phyloP scores from a whole-genome alignment of 495 filamentous ascomycete species.

The Aspergillus nanangensis region DNA sequence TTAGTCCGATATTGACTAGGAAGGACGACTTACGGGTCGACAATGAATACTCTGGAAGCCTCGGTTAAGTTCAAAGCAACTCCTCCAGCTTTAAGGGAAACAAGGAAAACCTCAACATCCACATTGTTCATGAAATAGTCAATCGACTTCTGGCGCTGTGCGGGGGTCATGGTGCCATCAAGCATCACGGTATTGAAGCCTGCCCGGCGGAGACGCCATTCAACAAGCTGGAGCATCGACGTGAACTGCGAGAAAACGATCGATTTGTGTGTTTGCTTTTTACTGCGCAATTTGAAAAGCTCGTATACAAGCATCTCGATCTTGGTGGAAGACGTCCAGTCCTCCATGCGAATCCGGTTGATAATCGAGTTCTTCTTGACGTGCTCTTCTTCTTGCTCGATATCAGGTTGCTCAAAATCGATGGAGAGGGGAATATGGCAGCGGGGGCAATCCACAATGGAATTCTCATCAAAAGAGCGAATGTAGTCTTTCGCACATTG shows the following conservation, averaged over 20 bases:
- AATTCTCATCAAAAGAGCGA: slow-evolving; percentile 57
- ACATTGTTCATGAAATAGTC: slow-evolving; percentile 91
- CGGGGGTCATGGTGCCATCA: slow-evolving; percentile 91
- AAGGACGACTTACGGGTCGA: slow-evolving; percentile 71
- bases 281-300: slow-evolving; percentile 78
- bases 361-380: slow-evolving; percentile 95
- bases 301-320: slow-evolving; percentile 95
- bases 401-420: slow-evolving; percentile 88
- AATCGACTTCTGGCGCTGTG: slow-evolving; percentile 87
- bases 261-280: slow-evolving; percentile 88
- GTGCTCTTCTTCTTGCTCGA: slow-evolving; percentile 76
- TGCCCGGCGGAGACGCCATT: slow-evolving; percentile 91
- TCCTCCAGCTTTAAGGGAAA: slow-evolving; percentile 91
- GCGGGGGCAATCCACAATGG: slow-evolving; percentile 74
- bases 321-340: slow-evolving; percentile 96
- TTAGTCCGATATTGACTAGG: neutral
- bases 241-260: slow-evolving; percentile 73
- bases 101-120: slow-evolving; percentile 89
- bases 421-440: slow-evolving; percentile 89
- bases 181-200: slow-evolving; percentile 98
- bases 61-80: slow-evolving; percentile 94
- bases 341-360: slow-evolving; percentile 94
- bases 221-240: slow-evolving; percentile 72
- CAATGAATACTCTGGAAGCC: slow-evolving; percentile 88
- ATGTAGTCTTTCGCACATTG: slow-evolving; percentile 83